Conservation (phyloP, 192 early-diverging fungal species). For the Entomortierella chlamydospora region DNA sequence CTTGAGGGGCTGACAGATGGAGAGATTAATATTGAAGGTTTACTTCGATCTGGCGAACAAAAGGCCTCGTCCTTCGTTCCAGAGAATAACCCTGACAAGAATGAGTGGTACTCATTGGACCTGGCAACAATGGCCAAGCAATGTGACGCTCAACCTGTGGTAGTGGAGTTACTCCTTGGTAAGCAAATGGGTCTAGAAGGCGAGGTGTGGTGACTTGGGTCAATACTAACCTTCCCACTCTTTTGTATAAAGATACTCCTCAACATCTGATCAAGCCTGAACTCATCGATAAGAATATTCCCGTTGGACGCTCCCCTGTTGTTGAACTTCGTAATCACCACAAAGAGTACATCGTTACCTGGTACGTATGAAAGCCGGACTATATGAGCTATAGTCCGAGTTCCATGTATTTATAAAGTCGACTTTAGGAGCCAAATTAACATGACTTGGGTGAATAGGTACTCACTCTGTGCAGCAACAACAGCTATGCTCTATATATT, state of each 20-base stretch:
- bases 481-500: constrained; percentile 73
- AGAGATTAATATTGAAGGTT: constrained; percentile 73
- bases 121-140: constrained; percentile 79
- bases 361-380: constrained; percentile 65
- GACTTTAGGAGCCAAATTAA: no score
- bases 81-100: constrained; percentile 68
- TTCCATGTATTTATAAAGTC: neutral
- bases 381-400: neutral
- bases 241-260: constrained; percentile 47
- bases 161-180: constrained; percentile 83
- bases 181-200: neutral
- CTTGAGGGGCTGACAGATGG: constrained; percentile 63
- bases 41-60: constrained; percentile 71
- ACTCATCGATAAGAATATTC: constrained; percentile 70
- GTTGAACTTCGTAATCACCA: constrained; percentile 90
- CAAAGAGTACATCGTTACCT: constrained; percentile 88
- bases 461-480: constrained; percentile 73
- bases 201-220: neutral
- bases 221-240: constrained; percentile 20
- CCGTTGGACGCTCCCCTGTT: constrained; percentile 74
- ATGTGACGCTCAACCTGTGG: constrained; percentile 70
- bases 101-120: constrained; percentile 89
- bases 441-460: constrained; percentile 37
- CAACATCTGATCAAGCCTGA: constrained; percentile 57
- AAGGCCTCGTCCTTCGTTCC: constrained; percentile 70